Evolutionary conservation across 306 rosid genomes (phyloP), one percentile per base, ranked within the genome.

Genomic region (Trifolium pratense): DNA sequence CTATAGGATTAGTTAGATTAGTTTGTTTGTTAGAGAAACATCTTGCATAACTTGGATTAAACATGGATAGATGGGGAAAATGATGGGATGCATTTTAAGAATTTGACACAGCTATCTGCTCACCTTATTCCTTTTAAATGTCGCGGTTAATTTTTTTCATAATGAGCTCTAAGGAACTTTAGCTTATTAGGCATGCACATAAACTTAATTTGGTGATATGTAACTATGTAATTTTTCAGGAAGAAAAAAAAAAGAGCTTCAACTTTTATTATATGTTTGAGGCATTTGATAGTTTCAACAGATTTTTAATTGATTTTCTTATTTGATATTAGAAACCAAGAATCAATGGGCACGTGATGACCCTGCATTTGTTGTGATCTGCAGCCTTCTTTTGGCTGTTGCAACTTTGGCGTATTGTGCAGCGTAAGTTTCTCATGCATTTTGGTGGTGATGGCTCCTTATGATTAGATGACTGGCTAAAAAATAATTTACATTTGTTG

Each of bases 281-380:
- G 40, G 34, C 34, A 62, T 76, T 79, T 79, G 45, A 32, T 59
- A 40, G 63, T 66, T 56, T 66, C 23, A 71, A 70, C 65, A 52
- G 5, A 7, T 31, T 34, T 77, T 64, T 70, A 67, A 70, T 75
- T 70, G 43, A 9, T 56, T 74, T 69, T 21, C 51, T 66, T 64
- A 15, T 76, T 85, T 63, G 79, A 77, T 70, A 70, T 81, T 93
- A 95, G 99, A 95, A 90, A 95, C 99, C 85, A 95, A 95, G 93
- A 95, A 95, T 73, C 99, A 95, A 82, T 95, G 99, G 99, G 97
- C 99, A 68, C 99, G 99, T 25, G 99, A 95, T 49, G 99, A 95
- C 79, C 99, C 99, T 84, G 99, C 97, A 82, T 95, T 95, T 87
- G 87, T 91, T 90, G 99, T 95, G 87, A 91, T 95, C 86, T 95